Evolutionary conservation across 2,329 filamentous ascomycete genomes (phyloP).

Genomic region (Fusarium albidum): DNA sequence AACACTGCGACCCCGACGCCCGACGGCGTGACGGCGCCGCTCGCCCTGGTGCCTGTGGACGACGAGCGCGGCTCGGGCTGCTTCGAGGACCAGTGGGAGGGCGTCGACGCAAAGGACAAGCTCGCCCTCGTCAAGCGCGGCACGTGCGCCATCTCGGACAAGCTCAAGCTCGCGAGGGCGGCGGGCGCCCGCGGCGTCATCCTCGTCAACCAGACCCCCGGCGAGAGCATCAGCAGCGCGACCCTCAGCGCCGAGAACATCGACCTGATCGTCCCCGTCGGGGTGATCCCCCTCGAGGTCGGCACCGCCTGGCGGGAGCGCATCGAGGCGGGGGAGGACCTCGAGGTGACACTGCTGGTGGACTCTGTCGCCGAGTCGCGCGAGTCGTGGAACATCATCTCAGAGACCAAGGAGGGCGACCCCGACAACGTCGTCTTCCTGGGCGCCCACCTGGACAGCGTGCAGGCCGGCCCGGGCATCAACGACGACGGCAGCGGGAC

Average conservation of each 20-base stretch:
- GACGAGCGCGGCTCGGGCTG: constrained; percentile 51
- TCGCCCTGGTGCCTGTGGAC: constrained; percentile 49
- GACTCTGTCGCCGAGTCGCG: constrained; percentile 49
- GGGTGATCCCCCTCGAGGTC: constrained; percentile 46
- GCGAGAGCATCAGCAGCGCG: constrained; percentile 53
- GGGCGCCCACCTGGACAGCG: constrained; percentile 52
- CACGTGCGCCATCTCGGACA: constrained; percentile 51
- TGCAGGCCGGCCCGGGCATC: constrained; percentile 50
- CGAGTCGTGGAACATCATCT: constrained; percentile 52
- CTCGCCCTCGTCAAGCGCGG: constrained; percentile 56
- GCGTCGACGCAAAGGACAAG: constrained; percentile 53
- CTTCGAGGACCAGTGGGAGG: constrained; percentile 53
- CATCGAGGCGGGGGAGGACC: constrained; percentile 44
- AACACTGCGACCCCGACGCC: constrained; percentile 54
- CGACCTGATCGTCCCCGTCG: constrained; percentile 47
- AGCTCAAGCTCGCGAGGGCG: constrained; percentile 53
- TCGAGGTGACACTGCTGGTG: constrained; percentile 47
- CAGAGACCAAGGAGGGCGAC: constrained; percentile 54
- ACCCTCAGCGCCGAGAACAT: constrained; percentile 59
- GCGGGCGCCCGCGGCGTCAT: constrained; percentile 56
- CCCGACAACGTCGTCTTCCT: constrained; percentile 53
- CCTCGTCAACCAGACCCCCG: constrained; percentile 68
- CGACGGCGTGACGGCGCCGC: constrained; percentile 46
- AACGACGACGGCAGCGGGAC: constrained; percentile 53
- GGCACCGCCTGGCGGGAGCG: constrained; percentile 47